Conservation (phyloP, 192 early-diverging fungal genomes). For the Obelidium mucronatum region DNA sequence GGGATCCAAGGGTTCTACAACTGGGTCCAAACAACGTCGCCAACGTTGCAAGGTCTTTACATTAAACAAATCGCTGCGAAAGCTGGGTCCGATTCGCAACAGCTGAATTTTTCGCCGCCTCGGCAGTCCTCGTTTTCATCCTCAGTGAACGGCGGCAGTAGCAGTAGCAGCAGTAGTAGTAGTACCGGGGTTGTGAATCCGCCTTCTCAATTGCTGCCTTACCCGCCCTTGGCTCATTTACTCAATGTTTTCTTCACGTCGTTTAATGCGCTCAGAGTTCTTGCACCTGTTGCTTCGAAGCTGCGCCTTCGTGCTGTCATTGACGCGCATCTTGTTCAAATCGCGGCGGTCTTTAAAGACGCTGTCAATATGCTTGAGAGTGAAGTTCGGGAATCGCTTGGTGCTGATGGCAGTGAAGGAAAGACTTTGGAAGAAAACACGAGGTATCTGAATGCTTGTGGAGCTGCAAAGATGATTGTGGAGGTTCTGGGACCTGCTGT, state of each 20-base stretch:
- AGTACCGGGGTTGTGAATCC: slow-evolving; percentile 47
- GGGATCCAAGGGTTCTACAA: slow-evolving; percentile 59
- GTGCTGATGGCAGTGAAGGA: slow-evolving; percentile 22
- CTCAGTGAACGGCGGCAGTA: no score
- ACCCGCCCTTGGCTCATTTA: slow-evolving; percentile 71
- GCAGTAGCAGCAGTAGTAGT: neutral
- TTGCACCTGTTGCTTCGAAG: neutral
- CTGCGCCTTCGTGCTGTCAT: neutral
- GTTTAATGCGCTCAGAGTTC: slow-evolving; percentile 68
- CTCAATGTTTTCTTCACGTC: slow-evolving; percentile 69
- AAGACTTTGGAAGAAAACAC: neutral
- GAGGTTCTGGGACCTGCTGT: slow-evolving; percentile 29
- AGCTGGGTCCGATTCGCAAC: neutral
- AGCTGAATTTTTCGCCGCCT: no score
- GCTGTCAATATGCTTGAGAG: neutral
- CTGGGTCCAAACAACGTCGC: slow-evolving; percentile 18
- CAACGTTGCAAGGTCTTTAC: neutral
- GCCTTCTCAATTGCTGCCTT: slow-evolving; percentile 62
- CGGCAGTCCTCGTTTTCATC: neutral
- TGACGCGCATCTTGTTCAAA: neutral
- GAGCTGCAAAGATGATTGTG: neutral
- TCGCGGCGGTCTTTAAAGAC: neutral
- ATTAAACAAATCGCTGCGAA: slow-evolving; percentile 24
- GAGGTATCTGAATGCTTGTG: slow-evolving; percentile 4
- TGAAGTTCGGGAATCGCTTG: slow-evolving; percentile 50